These are phyloP conservation scores for Arabis hirsuta DNA, from an alignment of 345 rosid genomes.

Conservation along the genomic window DNA sequence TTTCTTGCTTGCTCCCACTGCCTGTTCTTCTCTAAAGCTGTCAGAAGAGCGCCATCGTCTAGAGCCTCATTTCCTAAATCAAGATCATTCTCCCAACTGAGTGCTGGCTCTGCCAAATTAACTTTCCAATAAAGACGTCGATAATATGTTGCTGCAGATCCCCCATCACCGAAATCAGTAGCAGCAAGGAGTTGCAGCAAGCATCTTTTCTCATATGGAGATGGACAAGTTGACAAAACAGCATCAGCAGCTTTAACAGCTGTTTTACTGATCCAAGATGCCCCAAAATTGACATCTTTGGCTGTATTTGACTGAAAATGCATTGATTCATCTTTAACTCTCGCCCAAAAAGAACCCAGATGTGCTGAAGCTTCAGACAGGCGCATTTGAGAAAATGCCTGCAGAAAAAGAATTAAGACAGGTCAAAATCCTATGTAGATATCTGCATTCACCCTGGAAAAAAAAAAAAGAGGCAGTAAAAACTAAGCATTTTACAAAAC, in stretches of 20 bases:
- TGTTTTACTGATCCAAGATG: constrained; percentile 83
- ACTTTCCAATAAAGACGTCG: constrained; percentile 89
- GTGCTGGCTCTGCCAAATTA: constrained; percentile 87
- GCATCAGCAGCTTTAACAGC: constrained; percentile 95
- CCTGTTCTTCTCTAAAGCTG: constrained; percentile 79
- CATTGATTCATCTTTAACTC: constrained; percentile 81
- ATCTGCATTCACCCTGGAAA: neutral
- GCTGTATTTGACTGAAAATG: constrained; percentile 56
- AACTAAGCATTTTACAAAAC: constrained; percentile 24
- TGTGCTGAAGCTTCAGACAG: constrained; percentile 98
- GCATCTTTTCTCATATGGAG: constrained; percentile 97
- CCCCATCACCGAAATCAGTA: constrained; percentile 96
- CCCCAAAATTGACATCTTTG: constrained; percentile 69
- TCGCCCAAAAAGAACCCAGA: constrained; percentile 87
- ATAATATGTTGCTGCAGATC: constrained; percentile 74
- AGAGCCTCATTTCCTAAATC: constrained; percentile 83
- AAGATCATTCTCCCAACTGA: constrained; percentile 67
- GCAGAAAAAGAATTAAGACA: constrained; percentile 31
- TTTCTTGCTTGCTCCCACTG: constrained; percentile 98
- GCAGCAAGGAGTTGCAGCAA: constrained; percentile 88
- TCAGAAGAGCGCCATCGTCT: constrained; percentile 88
- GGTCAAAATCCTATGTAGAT: constrained; percentile 14
- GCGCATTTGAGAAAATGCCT: constrained; percentile 99
- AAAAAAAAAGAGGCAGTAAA: constrained; percentile 5
- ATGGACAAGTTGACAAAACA: constrained; percentile 83